Evolutionary conservation across 75 land plant species (phyloP), one percentile per base, ranked within the genome.

Genomic region (Selaginella tamariscina): DNA sequence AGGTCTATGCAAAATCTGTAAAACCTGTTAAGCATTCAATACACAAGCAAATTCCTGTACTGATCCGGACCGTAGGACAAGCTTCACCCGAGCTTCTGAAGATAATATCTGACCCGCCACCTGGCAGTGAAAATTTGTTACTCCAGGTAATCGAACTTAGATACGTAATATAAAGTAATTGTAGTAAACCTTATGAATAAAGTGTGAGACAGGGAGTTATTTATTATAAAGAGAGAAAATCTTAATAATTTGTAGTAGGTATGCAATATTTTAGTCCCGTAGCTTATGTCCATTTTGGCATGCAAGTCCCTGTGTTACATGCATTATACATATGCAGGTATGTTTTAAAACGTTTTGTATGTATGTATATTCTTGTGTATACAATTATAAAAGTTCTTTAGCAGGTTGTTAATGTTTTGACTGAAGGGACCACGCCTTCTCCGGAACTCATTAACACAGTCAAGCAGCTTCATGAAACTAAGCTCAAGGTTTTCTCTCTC

Each of bases 81-180:
- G 83, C 96, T 22, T 90, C 98, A 66, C 59, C 86, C 11, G 86
- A 85, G 24, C 80, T 94, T 24, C 85, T 94, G 55, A 72, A 71
- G 23, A 81, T 94, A 32, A 78, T 94, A 44, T 84, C 96, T 27
- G 86, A 85, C 71, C 98, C 96, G 32, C 98, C 98, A 31, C 27
- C 24, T 72, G 96, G 98, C 70, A 80, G 91, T 55, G 81, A 94
- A 57, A 74, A 70, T 29, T 89, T 94, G 56, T 62, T 94, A 0
- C 78, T 85, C 75, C 83, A 79, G 92, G 98, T 94, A 68, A 32
- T 59, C 1, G 15, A 39, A 5, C n/a, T n/a, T n/a, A n/a, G n/a
- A n/a, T n/a, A n/a, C n/a, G n/a, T n/a, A n/a, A n/a, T n/a, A n/a
- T n/a, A n/a, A n/a, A n/a, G n/a, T n/a, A n/a, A n/a, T n/a, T n/a